Evolutionary conservation across 768 basidiomycete species (phyloP).

Genomic region (Leucocoprinus birnbaumii): DNA sequence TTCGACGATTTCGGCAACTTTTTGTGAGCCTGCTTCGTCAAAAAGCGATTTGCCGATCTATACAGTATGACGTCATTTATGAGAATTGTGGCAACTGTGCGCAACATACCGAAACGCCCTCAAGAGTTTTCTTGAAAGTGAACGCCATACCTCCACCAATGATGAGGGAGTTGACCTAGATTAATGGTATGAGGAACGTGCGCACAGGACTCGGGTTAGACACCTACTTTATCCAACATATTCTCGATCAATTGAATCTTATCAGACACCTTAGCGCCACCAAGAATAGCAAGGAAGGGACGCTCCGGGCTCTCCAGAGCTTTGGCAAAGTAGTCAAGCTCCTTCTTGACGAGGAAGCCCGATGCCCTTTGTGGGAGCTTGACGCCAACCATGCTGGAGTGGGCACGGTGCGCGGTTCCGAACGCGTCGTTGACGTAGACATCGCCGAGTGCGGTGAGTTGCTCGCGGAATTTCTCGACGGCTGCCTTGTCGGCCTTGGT

Average conservation of each 20-base stretch:
- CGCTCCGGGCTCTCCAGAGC: constrained; percentile 91
- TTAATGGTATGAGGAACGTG: background rate
- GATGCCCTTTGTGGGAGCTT: constrained; percentile 89
- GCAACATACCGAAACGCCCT: constrained; percentile 62
- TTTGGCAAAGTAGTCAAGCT: constrained; percentile 98
- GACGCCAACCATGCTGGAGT: constrained; percentile 98
- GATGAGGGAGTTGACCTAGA: constrained; percentile 89
- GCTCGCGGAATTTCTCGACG: constrained; percentile 81
- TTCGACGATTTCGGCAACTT: constrained; percentile 79
- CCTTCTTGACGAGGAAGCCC: constrained; percentile 97
- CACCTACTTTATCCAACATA: constrained; percentile 89
- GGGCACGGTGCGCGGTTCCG: constrained; percentile 96
- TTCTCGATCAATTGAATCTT: constrained; percentile 99
- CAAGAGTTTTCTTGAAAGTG: constrained; percentile 95
- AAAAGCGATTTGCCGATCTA: constrained; percentile 96
- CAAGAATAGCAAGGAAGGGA: constrained; percentile 97
- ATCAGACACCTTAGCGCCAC: constrained; percentile 98
- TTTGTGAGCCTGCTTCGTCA: constrained; percentile 83
- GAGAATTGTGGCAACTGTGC: background rate
- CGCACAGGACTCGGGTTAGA: background rate
- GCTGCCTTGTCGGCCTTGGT: constrained; percentile 85
- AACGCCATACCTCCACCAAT: constrained; percentile 99
- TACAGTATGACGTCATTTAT: constrained; percentile 12
- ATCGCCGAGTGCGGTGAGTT: constrained; percentile 89
- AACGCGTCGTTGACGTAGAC: constrained; percentile 99